Conservation (phyloP, 176 grass and related monocot species). For the Aegilops sharonensis region DNA sequence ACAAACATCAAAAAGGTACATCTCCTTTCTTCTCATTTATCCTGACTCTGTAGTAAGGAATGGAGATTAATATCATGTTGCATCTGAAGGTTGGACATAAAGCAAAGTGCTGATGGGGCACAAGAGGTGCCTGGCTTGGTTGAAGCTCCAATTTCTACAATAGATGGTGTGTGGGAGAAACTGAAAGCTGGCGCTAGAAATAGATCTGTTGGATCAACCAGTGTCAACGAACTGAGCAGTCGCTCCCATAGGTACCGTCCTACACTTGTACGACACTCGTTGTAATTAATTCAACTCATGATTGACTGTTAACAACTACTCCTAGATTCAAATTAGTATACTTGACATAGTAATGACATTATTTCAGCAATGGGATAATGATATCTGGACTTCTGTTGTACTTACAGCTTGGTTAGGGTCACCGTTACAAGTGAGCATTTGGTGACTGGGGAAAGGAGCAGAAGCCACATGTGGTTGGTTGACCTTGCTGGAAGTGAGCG, state of each 20-base stretch:
- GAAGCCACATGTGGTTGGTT: slow-evolving; percentile 86
- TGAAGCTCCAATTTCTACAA: slow-evolving; percentile 57
- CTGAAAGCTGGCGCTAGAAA: slow-evolving; percentile 69
- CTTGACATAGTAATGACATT: not conserved
- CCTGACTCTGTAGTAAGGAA: not conserved
- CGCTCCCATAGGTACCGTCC: slow-evolving; percentile 72
- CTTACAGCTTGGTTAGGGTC: slow-evolving; percentile 79
- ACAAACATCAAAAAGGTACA: slow-evolving; percentile 57
- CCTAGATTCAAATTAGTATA: not conserved
- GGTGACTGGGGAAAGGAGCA: slow-evolving; percentile 56
- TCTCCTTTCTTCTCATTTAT: slow-evolving; percentile 14
- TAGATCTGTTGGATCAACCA: slow-evolving; percentile 90
- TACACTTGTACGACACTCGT: not conserved
- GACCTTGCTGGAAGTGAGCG: slow-evolving; percentile 96
- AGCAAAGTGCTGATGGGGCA: slow-evolving; percentile 73
- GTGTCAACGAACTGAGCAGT: slow-evolving; percentile 88
- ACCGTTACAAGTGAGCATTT: slow-evolving; percentile 69
- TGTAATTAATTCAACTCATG: slow-evolving; percentile 17
- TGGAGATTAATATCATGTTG: slow-evolving; percentile 25
- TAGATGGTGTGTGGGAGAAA: slow-evolving; percentile 80
- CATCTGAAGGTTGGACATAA: slow-evolving; percentile 79
- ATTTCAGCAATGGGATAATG: slow-evolving; percentile 9
- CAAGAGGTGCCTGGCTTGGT: slow-evolving; percentile 84
- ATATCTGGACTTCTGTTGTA: not conserved
- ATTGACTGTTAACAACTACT: not conserved